Base-by-base conservation (phyloP, 352 stramenopile species). In the Phytophthora meadii region DNA sequence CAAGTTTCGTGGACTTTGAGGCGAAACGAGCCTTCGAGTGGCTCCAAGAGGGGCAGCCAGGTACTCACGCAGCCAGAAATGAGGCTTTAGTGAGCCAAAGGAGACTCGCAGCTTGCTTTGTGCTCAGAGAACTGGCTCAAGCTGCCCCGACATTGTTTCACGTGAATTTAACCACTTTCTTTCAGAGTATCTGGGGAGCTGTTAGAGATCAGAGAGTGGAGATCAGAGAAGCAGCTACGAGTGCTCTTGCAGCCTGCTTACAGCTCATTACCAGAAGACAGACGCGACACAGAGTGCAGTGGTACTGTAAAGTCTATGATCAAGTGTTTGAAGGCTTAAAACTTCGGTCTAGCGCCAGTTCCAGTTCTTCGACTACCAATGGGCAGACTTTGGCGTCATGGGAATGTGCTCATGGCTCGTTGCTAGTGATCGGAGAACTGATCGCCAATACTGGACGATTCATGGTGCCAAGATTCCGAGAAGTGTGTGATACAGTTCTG, bases 391-490 rank as follows among this genome's bases (percentile, higher is more conserved):
- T 75, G 27, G 68, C 81, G 2, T 80, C 85, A 5, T 93, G 85
- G 86, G 86, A 93, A 48, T 87, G 79, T 36, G 84, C 93, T 0
- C 97, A 99, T 68, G 98, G 97, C 10, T 99, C 96, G 6, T 75
- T 99, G 19, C 75, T 99, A 1, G 92, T 98, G 8, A 93, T 99
- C 22, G 86, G 88, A 27, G 94, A 98, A 52, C 87, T 99, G 58
- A 79, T 99, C 28, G 81, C 97, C 9, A 91, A 98, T 68, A 98
- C 97, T 4, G 87, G 94, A 1, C 74, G 86, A n/a, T 99, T 99
- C 70, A 98, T 99, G 87, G 78, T 99, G 28, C 97, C 97, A 7
- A 87, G 97, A 5, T 99, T 98, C 70, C 93, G 97, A 54, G 95
- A 99, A 84, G 84, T 98, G 17, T 99, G 97, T 54, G 81, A 94